Conservation (phyloP, 495 filamentous ascomycete species). For the Podospora fimiseda region DNA sequence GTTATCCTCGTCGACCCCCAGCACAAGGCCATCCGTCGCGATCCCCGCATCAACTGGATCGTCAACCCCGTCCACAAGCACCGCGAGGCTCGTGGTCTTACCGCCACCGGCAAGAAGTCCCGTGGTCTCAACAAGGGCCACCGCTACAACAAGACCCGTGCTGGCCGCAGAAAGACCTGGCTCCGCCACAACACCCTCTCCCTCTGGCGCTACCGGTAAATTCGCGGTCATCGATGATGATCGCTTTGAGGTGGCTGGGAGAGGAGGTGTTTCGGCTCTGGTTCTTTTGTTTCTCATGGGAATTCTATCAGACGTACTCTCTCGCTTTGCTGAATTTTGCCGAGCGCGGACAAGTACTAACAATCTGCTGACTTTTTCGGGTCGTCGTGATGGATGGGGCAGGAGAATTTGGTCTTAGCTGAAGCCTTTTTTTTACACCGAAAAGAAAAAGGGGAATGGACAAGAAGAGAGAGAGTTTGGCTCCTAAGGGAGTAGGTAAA, state of each 20-base stretch:
- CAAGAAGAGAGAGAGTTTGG: conserved; percentile 8
- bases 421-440: conserved; percentile 7
- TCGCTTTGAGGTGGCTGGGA: conserved; percentile 1
- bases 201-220: conserved; percentile 77
- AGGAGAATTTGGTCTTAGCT: conserved; percentile 16
- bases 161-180: conserved; percentile 98
- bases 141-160: conserved; percentile 92
- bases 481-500: conserved; percentile 5
- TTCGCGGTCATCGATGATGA: conserved; percentile 13
- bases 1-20: conserved; percentile 99
- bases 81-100: conserved; percentile 94
- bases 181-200: conserved; percentile 97
- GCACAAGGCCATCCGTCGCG: conserved; percentile 99
- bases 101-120: conserved; percentile 97
- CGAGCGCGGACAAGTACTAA: conserved; percentile 6
- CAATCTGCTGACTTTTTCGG: conserved; percentile 10
- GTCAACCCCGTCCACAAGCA: conserved; percentile 99
- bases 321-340: conserved; percentile 10
- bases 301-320: conserved; percentile 11
- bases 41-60: conserved; percentile 99
- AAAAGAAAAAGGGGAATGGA: conserved; percentile 23
- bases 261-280: conserved; percentile 19
- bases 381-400: conserved; percentile 11
- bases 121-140: conserved; percentile 98
- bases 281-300: conserved; percentile 20